Conservation (phyloP, 768 basidiomycete genomes). For the Solioccasus polychromus region DNA sequence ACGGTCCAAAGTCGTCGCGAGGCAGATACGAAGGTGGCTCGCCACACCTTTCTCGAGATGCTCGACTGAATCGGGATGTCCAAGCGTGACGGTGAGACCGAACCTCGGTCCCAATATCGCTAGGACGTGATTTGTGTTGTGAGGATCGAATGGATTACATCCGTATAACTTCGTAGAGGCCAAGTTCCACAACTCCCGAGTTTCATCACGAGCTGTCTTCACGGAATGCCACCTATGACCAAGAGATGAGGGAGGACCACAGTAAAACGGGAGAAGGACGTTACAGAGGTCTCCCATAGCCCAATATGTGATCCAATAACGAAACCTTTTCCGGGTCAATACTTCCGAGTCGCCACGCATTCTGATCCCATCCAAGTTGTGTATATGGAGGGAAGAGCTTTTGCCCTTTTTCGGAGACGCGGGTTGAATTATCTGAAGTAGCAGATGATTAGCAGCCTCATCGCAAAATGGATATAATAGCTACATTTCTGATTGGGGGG, state of each 20-base stretch:
- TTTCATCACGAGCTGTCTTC: neutral
- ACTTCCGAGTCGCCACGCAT: neutral
- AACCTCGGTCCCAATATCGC: conserved; percentile 1
- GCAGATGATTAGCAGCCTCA: neutral
- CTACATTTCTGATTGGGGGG: neutral
- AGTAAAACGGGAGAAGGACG: neutral
- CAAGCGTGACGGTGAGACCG: neutral
- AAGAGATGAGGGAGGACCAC: neutral
- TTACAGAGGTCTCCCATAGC: conserved; percentile 5
- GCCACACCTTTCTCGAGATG: conserved; percentile 1
- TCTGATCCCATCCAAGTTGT: conserved; percentile 1
- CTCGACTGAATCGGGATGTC: neutral
- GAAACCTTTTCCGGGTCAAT: neutral
- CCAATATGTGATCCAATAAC: neutral
- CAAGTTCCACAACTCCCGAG: neutral
- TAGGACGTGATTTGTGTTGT: neutral
- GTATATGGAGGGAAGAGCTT: conserved; percentile 1
- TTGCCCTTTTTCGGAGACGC: neutral
- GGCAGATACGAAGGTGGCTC: conserved; percentile 11
- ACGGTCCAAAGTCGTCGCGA: conserved; percentile 1
- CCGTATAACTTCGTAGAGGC: neutral
- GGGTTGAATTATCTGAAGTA: neutral
- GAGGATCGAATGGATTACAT: neutral
- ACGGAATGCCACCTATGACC: neutral
- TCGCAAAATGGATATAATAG: neutral